A percentile compares a stretch with the other conserved stretches of the same genome.
Conservation (phyloP, 2,329 filamentous ascomycete genomes). For the Apiospora hydei region DNA sequence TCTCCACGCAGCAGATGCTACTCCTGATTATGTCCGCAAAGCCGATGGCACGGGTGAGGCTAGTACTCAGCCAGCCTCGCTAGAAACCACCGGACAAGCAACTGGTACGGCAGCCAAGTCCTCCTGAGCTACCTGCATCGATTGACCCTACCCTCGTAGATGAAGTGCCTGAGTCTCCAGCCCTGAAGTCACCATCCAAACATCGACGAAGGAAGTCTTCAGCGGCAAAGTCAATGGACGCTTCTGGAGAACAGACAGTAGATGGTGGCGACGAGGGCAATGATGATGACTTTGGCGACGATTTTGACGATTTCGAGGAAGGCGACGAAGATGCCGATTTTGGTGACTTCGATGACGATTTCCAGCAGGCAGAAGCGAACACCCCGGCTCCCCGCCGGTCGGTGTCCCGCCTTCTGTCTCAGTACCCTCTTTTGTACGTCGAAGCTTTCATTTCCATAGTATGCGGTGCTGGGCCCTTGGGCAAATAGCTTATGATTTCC, state of each 20-base stretch:
- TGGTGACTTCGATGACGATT: conserved; percentile 77
- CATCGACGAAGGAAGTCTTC: conserved; percentile 41
- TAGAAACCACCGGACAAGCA: conserved; percentile 41
- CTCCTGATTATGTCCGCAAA: conserved; percentile 58
- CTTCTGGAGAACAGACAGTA: conserved; percentile 39
- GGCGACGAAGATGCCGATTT: conserved; percentile 63
- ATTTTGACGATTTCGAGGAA: conserved; percentile 70
- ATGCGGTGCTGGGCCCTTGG: conserved; percentile 24
- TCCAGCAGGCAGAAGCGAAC: conserved; percentile 62
- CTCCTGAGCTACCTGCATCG: conserved; percentile 44
- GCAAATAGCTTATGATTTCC: conserved; percentile 24
- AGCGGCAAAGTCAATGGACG: conserved; percentile 37
- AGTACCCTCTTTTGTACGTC: conserved; percentile 53
- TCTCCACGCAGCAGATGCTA: conserved; percentile 58
- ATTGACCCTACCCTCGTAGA: conserved; percentile 48
- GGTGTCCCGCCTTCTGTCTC: conserved; percentile 45
- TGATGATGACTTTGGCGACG: conserved; percentile 62
- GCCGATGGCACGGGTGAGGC: conserved; percentile 48
- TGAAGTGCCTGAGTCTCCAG: conserved; percentile 38
- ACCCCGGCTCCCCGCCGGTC: conserved; percentile 39
- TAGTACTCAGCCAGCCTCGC: conserved; percentile 36
- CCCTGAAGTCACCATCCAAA: conserved; percentile 38
- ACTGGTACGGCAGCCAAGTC: conserved; percentile 47
- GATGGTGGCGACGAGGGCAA: conserved; percentile 42
- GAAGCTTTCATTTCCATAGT: conserved; percentile 43